phyloP scores from a whole-genome alignment of 768 basidiomycete species.

The Boletus sensibilis region DNA sequence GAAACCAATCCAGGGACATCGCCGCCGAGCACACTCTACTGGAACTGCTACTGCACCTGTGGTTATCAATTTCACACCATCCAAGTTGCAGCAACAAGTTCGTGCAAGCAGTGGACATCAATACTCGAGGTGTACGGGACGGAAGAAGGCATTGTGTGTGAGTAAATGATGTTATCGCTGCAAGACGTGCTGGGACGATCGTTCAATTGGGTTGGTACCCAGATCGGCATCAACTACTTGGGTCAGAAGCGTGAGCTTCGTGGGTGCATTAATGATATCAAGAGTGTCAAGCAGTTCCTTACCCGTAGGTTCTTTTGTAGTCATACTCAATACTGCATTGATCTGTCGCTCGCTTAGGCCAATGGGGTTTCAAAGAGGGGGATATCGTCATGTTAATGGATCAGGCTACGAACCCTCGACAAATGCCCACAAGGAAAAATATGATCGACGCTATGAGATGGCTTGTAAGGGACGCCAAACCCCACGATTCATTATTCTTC shows the following conservation, averaged over 20 bases:
- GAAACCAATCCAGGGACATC: conserved; percentile 11
- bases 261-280: conserved; percentile 83
- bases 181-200: background rate
- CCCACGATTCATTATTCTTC: conserved; percentile 75
- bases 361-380: conserved; percentile 48
- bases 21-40: conserved; percentile 22
- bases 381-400: conserved; percentile 61
- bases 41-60: conserved; percentile 10
- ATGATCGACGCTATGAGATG: conserved; percentile 60
- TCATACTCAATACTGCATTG: background rate
- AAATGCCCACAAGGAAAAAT: conserved; percentile 51
- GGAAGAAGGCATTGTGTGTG: conserved; percentile 50
- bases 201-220: background rate
- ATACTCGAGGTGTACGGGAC: conserved; percentile 51
- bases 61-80: background rate
- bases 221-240: conserved; percentile 81
- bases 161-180: conserved; percentile 14
- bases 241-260: conserved; percentile 62
- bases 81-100: conserved; percentile 3
- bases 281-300: conserved; percentile 66
- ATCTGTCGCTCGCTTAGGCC: conserved; percentile 25
- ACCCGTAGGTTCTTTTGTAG: conserved; percentile 42
- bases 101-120: conserved; percentile 24
- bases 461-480: conserved; percentile 66
- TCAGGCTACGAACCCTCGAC: conserved; percentile 40